Evolutionary conservation across 805 yeast genomes (phyloP), one percentile per base, ranked within the genome.

Genomic region (Candida oleophila): DNA sequence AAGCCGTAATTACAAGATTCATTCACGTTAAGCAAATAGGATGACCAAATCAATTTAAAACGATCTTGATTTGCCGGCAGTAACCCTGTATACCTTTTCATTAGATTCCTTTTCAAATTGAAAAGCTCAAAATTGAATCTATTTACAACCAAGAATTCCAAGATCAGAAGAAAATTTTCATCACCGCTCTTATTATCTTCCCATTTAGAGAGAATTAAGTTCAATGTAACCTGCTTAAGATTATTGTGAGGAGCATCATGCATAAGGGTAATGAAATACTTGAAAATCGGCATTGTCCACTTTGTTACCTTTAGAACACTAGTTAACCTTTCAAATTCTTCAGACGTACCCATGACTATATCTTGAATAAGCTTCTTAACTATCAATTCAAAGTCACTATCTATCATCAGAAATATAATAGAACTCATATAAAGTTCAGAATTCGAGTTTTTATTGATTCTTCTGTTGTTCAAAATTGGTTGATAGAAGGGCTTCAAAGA

Each of bases 361-460:
- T 60, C 59, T 49, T 71, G 75, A 20, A 73, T 57, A 3, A 70
- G 50, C 40, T 51, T 56, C 46, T 71, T 72, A 5, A 66, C 70
- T 40, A 68, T 56, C 0, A 47, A 40, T 22, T 57, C 63, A 46
- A 53, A 70, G 16, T 59, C 59, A 2, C 41, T 42, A 2, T 44
- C 35, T 3, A 51, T 9, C 2, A 3, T 9, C 25, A 44, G 45
- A 12, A 53, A 30, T 8, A 45, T 22, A 9, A 41, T 34, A 2
- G 52, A 42, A 9, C 60, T 32, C n/a, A 41, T 33, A 22, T 51
- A 46, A 37, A 68, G 49, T 21, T 64, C 68, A 4, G 43, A 18
- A 2, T 46, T 45, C 1, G 51, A 45, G 8, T 47, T 41, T 35
- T 51, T 55, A 14, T 56, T 54, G 14, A 58, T 38, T 18, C 55